Base-by-base conservation (phyloP, 1,284 basidiomycete genomes). In the Fomitopsis betulina region DNA sequence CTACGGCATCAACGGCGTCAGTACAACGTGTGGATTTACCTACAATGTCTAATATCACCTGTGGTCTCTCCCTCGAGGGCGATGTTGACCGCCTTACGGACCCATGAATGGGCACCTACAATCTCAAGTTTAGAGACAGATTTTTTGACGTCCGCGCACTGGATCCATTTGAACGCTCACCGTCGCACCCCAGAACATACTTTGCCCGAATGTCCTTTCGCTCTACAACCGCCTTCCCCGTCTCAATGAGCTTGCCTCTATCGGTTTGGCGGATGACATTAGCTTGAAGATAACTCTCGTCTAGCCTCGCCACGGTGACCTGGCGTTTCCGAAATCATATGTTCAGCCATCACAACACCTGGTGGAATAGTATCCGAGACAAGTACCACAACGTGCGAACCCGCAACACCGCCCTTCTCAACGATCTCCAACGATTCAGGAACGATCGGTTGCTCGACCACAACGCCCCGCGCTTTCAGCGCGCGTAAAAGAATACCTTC, bases 171-270 rank as follows among this genome's bases (percentile, higher is more conserved):
- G 17, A n/a, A 35, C 17, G 47, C 59, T 25, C n/a, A 61, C 62
- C 61, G 35, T 63, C 62, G 23, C 59, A 60, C 17, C 62, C 62
- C 15, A 63, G 27, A 2, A 63, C 60, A 54, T 61, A 61, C 32
- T 63, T 63, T n/a, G 62, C 62, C 2, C 27, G 55, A n/a, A 63
- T 50, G 3, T 43, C 40, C 47, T 61, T 43, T 7, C 32, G 30
- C 19, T 27, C 23, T 17, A 58, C 23, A 7, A 52, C 15, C 13
- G 21, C 10, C 13, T 58, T 19, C 3, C 19, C 21, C 15, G 49
- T 27, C 7, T 19, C 10, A 2, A 38, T 27, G 2, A 33, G 21
- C 39, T 55, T 19, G 47, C 27, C 33, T n/a, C 51, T 51, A 7
- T 15, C 33, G 12, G 55, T 19, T 9, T 33, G 43, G 33, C 17